These are phyloP conservation scores for Syzygium grande DNA, from an alignment of 345 rosid species.

Conservation along the genomic window DNA sequence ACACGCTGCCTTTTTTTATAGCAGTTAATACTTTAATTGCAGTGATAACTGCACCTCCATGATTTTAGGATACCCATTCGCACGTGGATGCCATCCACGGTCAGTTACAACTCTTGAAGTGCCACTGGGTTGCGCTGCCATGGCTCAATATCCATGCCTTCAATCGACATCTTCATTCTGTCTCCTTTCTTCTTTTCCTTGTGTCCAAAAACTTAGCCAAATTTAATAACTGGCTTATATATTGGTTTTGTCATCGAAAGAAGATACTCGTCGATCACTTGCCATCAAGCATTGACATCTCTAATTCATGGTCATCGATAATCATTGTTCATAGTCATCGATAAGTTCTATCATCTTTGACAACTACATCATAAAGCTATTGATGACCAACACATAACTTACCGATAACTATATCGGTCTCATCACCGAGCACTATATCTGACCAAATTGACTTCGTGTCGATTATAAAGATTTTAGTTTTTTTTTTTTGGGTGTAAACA, in stretches of 20 bases:
- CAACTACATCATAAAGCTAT: background rate
- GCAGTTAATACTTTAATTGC: background rate
- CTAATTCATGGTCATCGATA: background rate
- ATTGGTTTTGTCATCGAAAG: background rate
- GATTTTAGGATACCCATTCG: background rate
- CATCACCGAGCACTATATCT: too few species aligned
- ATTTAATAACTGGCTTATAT: background rate
- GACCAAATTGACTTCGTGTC: too few species aligned
- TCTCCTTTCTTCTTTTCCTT: background rate
- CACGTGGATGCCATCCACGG: accelerated
- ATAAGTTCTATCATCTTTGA: background rate
- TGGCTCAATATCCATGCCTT: background rate
- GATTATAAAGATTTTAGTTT: too few species aligned
- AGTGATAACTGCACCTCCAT: background rate
- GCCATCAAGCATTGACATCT: background rate
- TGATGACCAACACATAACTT: background rate
- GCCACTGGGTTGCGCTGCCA: background rate
- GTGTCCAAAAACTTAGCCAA: background rate
- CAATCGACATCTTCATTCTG: background rate
- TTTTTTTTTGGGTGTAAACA: too few species aligned
- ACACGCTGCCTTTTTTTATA: background rate
- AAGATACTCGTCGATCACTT: background rate
- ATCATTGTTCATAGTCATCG: background rate
- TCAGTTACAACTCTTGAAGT: background rate
- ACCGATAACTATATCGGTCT: too few species aligned